Percentiles rank a stretch among this genome's conserved stretches.
These are phyloP conservation scores for Glycyrrhiza uralensis DNA, from an alignment of 306 rosid species.

Conservation along the genomic window DNA sequence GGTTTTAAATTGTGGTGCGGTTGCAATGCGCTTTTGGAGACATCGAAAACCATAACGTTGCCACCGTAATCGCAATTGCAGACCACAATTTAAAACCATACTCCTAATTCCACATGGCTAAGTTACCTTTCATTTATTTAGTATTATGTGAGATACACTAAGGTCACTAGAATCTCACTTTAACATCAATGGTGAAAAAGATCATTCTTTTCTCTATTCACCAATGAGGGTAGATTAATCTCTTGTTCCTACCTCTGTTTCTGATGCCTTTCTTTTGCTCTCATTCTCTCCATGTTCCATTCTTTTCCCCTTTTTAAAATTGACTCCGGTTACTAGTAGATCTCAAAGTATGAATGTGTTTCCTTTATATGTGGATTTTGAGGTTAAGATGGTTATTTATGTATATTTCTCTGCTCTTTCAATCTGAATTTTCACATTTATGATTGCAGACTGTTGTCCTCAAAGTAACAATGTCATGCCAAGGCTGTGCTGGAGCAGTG, in stretches of 20 bases:
- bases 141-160: no score
- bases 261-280: background rate
- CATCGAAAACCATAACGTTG: no score
- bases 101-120: no score
- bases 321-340: background rate
- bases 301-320: background rate
- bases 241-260: background rate
- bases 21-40: no score
- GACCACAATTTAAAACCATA: no score
- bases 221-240: background rate
- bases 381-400: background rate
- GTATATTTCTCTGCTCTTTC: background rate
- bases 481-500: conserved; percentile 92
- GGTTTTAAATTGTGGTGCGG: no score
- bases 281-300: background rate
- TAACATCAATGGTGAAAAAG: background rate
- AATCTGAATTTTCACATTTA: background rate
- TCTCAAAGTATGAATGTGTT: background rate
- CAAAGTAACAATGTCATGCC: conserved; percentile 92
- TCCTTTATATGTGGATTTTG: background rate
- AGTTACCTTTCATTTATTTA: no score
- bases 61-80: no score
- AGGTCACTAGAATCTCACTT: no score
- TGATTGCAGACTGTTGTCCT: conserved; percentile 76
- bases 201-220: background rate